Conservation (phyloP, 257 asterid genomes). For the Gentiana dahurica region DNA sequence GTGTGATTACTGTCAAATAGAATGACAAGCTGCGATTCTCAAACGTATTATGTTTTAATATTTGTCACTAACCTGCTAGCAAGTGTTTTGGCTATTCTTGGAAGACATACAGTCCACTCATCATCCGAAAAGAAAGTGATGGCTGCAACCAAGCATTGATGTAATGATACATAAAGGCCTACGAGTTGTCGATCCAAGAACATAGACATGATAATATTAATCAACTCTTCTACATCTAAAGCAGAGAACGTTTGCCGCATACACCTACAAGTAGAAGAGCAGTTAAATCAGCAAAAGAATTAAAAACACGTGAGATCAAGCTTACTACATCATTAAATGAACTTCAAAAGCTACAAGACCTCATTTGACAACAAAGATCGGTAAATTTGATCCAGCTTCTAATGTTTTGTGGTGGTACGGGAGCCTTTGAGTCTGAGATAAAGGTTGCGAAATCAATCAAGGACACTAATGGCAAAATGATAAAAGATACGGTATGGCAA, state of each 20-base stretch:
- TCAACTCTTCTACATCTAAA: conserved; percentile 67
- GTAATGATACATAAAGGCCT: conserved; percentile 49
- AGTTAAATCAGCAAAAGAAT: conserved; percentile 1
- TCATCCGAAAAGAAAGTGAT: conserved; percentile 48
- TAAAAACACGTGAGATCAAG: neutral
- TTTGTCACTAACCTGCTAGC: conserved; percentile 46
- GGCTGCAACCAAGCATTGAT: conserved; percentile 47
- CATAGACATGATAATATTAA: conserved; percentile 39
- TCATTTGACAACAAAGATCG: conserved; percentile 44
- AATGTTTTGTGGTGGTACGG: conserved; percentile 81
- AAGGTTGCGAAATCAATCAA: conserved; percentile 11
- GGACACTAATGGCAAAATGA: neutral
- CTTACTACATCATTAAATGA: neutral
- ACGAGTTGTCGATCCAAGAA: conserved; percentile 71
- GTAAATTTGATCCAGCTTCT: conserved; percentile 55
- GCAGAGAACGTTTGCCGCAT: conserved; percentile 29
- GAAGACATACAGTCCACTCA: conserved; percentile 57
- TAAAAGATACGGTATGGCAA: too few species aligned
- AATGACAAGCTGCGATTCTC: too few species aligned
- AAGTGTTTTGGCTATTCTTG: conserved; percentile 48
- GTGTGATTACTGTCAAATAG: too few species aligned
- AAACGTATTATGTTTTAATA: too few species aligned
- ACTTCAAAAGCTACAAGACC: conserved; percentile 26
- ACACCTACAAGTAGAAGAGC: conserved; percentile 32
- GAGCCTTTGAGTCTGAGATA: conserved; percentile 36